Evolutionary conservation across 495 filamentous ascomycete genomes (phyloP).

Genomic region (Aspergillus nanangensis): DNA sequence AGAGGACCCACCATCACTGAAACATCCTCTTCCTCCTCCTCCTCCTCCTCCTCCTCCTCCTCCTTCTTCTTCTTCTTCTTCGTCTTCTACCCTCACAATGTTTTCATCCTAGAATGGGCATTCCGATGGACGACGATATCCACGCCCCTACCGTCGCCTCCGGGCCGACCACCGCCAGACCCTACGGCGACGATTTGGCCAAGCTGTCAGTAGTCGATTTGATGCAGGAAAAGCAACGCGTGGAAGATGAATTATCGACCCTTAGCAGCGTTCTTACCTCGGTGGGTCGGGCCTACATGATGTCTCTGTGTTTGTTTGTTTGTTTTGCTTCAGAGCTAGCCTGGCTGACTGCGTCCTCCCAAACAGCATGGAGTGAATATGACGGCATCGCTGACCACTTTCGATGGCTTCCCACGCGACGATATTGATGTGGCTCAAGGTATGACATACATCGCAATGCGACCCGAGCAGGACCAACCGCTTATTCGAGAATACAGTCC

Average conservation of each 20-base stretch:
- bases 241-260: conserved; percentile 82
- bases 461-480: too few relatives aligned
- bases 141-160: conserved; percentile 73
- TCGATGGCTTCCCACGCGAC: conserved; percentile 87
- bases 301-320: too few relatives aligned
- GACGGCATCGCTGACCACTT: conserved; percentile 82
- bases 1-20: conserved; percentile 5
- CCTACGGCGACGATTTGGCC: conserved; percentile 49
- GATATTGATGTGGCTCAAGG: conserved; percentile 96
- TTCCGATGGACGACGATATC: conserved; percentile 61
- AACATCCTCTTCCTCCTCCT: not conserved
- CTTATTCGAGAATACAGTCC: too few relatives aligned
- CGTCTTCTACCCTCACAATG: conserved; percentile 1
- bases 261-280: conserved; percentile 83
- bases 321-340: too few relatives aligned
- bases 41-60: conserved; percentile 6
- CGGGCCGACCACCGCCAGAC: conserved; percentile 57
- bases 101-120: conserved; percentile 30
- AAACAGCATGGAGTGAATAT: conserved; percentile 90
- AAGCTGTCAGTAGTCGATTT: conserved; percentile 60
- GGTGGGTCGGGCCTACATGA: too few relatives aligned
- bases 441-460: conserved; percentile 36
- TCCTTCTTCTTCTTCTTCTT: conserved; percentile 1
- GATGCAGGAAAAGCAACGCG: conserved; percentile 68
- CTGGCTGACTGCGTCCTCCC: too few relatives aligned